Evolutionary conservation across 108 stramenopile genomes (phyloP).

Genomic region (Schizochytrium sp.): DNA sequence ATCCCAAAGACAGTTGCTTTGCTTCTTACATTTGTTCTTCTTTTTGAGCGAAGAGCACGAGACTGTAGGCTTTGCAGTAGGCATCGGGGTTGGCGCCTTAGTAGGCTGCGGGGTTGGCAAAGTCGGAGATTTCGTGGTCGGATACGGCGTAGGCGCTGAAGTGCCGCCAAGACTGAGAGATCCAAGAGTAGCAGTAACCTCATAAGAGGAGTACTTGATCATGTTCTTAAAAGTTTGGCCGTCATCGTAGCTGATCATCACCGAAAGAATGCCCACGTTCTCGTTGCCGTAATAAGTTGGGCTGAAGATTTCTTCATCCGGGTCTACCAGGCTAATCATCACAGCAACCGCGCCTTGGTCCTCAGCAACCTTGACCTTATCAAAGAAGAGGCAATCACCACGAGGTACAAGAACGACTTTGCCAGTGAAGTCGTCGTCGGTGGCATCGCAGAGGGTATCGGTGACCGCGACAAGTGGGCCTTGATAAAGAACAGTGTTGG

Average conservation of each 20-base stretch:
- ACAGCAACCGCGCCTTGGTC: conserved; percentile 50
- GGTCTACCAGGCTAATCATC: not conserved
- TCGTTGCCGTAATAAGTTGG: conserved; percentile 28
- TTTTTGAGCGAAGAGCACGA: not conserved
- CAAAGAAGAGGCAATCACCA: conserved; percentile 45
- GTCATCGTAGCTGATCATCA: not conserved
- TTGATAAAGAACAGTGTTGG: not conserved
- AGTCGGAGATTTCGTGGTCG: not conserved
- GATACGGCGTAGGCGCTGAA: too few relatives aligned
- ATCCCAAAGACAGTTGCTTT: not conserved
- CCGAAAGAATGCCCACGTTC: not conserved
- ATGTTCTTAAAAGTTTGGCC: not conserved
- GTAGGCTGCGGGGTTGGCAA: not conserved
- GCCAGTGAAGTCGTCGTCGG: conserved; percentile 46
- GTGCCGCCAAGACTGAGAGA: not conserved
- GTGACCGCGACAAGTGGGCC: not conserved
- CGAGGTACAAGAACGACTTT: not conserved
- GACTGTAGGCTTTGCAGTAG: not conserved
- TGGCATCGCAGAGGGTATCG: not conserved
- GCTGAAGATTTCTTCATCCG: not conserved
- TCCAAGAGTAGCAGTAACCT: not conserved
- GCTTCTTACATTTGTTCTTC: not conserved
- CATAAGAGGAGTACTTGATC: too few relatives aligned
- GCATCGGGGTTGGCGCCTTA: not conserved
- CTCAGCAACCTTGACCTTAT: conserved; percentile 23